Evolutionary conservation across 768 basidiomycete species (phyloP).

Genomic region (Phaffia australis): DNA sequence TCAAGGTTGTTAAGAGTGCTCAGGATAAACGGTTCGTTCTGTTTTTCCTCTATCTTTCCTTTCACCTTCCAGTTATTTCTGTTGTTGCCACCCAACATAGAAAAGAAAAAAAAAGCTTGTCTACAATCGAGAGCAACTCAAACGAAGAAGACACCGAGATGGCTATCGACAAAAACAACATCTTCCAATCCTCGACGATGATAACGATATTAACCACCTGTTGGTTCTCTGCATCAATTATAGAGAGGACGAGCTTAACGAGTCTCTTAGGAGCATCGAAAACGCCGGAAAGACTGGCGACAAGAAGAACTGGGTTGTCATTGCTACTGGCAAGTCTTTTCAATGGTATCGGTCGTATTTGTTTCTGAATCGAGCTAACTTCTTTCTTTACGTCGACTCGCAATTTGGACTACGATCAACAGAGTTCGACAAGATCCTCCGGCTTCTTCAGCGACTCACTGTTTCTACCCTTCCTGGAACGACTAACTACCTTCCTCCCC

Average conservation of each 20-base stretch:
- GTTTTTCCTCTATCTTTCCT: not conserved
- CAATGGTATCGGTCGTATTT: conserved; percentile 1
- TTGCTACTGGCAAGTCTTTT: conserved; percentile 60
- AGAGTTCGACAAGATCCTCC: conserved; percentile 94
- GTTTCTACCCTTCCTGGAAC: conserved; percentile 78
- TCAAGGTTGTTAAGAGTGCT: conserved; percentile 23
- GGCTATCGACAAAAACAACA: no score
- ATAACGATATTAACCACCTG: not conserved
- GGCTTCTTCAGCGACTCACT: conserved; percentile 78
- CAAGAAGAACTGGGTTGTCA: conserved; percentile 81
- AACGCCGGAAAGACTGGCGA: conserved; percentile 72
- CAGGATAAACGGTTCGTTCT: conserved; percentile 25
- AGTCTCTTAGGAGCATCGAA: conserved; percentile 77
- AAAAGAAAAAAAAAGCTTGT: no score
- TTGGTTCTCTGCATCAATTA: not conserved
- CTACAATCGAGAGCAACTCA: not conserved
- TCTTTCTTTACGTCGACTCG: not conserved
- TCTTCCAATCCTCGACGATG: not conserved
- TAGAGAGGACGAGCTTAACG: conserved; percentile 81
- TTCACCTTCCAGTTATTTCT: not conserved
- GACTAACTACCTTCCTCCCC: conserved; percentile 67
- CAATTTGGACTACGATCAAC: not conserved
- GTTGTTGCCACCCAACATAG: not conserved
- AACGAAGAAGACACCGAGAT: not conserved
- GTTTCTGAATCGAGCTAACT: conserved; percentile 23